These are phyloP conservation scores for Bertia moriformis DNA, from an alignment of 2,329 filamentous ascomycete genomes.

Conservation along the genomic window DNA sequence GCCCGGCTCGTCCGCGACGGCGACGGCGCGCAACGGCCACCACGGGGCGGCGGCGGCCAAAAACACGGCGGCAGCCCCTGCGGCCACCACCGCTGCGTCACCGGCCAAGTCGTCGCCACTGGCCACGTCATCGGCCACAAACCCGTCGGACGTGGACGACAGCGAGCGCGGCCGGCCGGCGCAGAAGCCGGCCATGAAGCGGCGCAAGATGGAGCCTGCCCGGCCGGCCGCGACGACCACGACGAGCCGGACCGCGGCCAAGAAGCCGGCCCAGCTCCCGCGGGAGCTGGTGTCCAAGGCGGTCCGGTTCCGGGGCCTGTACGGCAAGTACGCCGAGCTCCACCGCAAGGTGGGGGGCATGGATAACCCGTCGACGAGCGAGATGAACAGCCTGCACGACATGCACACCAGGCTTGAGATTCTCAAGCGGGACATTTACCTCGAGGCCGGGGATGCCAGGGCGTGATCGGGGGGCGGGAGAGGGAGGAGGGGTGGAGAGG, in stretches of 20 bases:
- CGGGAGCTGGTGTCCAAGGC: conserved; percentile 36
- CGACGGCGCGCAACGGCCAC: no score
- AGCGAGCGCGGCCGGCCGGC: conserved; percentile 10
- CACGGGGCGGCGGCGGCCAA: no score
- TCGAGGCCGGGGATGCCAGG: conserved; percentile 23
- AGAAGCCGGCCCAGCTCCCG: conserved; percentile 20
- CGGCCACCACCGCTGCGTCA: conserved; percentile 40
- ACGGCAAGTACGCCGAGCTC: conserved; percentile 39
- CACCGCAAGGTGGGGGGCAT: conserved; percentile 37
- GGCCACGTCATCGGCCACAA: conserved; percentile 51
- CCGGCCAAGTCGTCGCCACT: conserved; percentile 50
- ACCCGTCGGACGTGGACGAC: conserved; percentile 45
- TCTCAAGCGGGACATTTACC: conserved; percentile 47
- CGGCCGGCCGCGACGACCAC: conserved; percentile 9
- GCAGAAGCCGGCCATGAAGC: conserved; percentile 8
- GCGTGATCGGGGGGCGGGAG: no score
- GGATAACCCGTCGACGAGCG: conserved; percentile 32
- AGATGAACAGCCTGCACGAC: conserved; percentile 32
- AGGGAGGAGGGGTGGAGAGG: no score
- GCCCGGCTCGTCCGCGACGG: no score
- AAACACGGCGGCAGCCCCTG: conserved; percentile 15
- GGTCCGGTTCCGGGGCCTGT: conserved; percentile 36
- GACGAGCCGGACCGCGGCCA: conserved; percentile 6
- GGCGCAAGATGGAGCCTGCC: conserved; percentile 8
- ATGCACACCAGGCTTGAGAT: conserved; percentile 36